phyloP scores from a whole-genome alignment of 768 basidiomycete species.

The Boletus rubescentipes region DNA sequence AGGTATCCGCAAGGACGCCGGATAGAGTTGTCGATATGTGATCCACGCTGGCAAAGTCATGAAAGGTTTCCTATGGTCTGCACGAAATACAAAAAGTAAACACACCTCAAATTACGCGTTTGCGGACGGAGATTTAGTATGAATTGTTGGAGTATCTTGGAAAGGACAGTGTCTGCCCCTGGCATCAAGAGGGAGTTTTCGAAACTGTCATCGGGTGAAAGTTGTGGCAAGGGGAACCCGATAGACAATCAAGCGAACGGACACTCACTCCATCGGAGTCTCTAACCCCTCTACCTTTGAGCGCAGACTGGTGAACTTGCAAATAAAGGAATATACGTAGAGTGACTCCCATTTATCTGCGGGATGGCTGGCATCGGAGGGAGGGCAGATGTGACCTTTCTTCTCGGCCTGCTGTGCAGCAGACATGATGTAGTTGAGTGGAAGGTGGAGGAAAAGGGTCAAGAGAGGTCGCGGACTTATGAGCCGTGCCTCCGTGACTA shows the following conservation, averaged over 20 bases:
- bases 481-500: constrained; percentile 35
- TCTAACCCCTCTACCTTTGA: constrained; percentile 78
- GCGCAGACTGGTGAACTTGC: constrained; percentile 75
- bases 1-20: constrained; percentile 64
- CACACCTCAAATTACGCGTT: constrained; percentile 86
- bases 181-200: constrained; percentile 75
- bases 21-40: constrained; percentile 78
- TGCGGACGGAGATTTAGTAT: constrained; percentile 81
- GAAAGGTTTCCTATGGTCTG: constrained; percentile 28
- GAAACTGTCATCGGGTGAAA: constrained; percentile 49
- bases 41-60: constrained; percentile 58
- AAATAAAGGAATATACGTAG: constrained; percentile 84
- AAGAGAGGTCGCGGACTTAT: constrained; percentile 36
- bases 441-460: constrained; percentile 36
- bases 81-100: constrained; percentile 32
- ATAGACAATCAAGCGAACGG: constrained; percentile 19
- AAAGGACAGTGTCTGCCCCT: constrained; percentile 72
- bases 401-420: constrained; percentile 39
- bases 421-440: constrained; percentile 37
- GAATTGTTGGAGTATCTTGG: constrained; percentile 71
- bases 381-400: constrained; percentile 53
- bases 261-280: constrained; percentile 78
- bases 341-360: constrained; percentile 83
- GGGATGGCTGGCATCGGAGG: constrained; percentile 68
- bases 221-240: constrained; percentile 24